phyloP scores from a whole-genome alignment of 2,329 filamentous ascomycete genomes.

The Sarocladiaceae sp. region DNA sequence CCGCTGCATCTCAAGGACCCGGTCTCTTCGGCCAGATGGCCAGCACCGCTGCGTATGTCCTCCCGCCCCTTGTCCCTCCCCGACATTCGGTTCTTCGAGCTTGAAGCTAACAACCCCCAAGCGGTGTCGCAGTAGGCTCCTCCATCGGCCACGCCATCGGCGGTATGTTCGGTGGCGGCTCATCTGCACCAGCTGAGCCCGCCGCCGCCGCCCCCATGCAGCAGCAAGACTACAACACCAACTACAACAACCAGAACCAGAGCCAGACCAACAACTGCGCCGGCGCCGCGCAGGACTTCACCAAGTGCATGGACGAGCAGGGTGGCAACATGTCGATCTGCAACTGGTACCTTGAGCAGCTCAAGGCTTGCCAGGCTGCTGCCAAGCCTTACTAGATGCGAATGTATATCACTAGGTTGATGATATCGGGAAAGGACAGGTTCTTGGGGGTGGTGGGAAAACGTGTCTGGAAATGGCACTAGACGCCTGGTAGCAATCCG shows the following conservation, averaged over 20 bases:
- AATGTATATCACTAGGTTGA: too few relatives aligned
- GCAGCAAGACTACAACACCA: slow-evolving; percentile 20
- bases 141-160: slow-evolving; percentile 94
- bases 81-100: too few relatives aligned
- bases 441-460: background rate
- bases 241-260: slow-evolving; percentile 40
- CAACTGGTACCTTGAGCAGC: slow-evolving; percentile 96
- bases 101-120: slow-evolving; percentile 34
- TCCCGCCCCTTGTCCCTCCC: background rate
- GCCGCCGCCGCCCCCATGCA: slow-evolving; percentile 49
- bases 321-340: slow-evolving; percentile 92
- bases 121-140: slow-evolving; percentile 93
- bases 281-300: slow-evolving; percentile 78
- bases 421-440: slow-evolving; percentile 7
- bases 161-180: slow-evolving; percentile 77
- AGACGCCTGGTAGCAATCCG: slow-evolving; percentile 3
- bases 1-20: slow-evolving; percentile 60
- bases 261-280: slow-evolving; percentile 64
- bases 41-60: slow-evolving; percentile 88
- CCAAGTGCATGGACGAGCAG: slow-evolving; percentile 95
- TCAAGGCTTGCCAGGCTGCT: slow-evolving; percentile 83
- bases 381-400: slow-evolving; percentile 62
- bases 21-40: slow-evolving; percentile 97
- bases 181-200: slow-evolving; percentile 46
- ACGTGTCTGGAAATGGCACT: background rate